These are phyloP conservation scores for Termitomyces titanicus DNA, from an alignment of 768 basidiomycete species.

Conservation along the genomic window DNA sequence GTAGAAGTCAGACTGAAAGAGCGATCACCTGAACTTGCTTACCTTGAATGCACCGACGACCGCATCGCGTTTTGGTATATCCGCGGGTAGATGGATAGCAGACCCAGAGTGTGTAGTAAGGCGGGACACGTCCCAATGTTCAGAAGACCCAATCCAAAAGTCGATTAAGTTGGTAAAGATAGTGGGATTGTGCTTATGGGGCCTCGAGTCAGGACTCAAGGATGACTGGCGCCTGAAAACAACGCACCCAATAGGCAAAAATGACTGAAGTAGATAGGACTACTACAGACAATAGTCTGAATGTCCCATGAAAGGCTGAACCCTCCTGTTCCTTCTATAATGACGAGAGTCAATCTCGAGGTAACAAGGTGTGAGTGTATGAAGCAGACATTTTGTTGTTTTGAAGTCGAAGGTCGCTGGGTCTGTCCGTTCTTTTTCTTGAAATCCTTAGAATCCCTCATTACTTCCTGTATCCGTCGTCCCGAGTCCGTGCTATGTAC, in stretches of 20 bases:
- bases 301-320: neutral
- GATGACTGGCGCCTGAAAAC: neutral
- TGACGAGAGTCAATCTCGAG: neutral
- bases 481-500: neutral
- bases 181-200: conserved; percentile 9
- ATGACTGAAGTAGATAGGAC: conserved; percentile 6
- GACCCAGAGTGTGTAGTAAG: conserved; percentile 16
- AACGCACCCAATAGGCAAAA: conserved; percentile 12
- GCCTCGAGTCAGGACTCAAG: neutral
- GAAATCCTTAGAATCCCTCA: neutral
- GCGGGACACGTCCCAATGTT: conserved; percentile 28
- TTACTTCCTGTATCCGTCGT: neutral
- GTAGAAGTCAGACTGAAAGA: conserved; percentile 5
- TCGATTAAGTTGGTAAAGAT: conserved; percentile 24
- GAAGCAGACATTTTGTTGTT: conserved; percentile 3
- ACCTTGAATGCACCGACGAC: conserved; percentile 81
- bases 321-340: neutral
- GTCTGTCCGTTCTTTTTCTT: conserved; percentile 10
- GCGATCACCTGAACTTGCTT: conserved; percentile 15
- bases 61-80: conserved; percentile 61
- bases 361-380: neutral
- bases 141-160: conserved; percentile 39
- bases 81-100: conserved; percentile 36
- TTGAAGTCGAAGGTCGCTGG: conserved; percentile 1
- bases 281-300: conserved; percentile 5